Evolutionary conservation across 306 rosid species (phyloP), one percentile per base, ranked within the genome.

Genomic region (Cicer judaicum): DNA sequence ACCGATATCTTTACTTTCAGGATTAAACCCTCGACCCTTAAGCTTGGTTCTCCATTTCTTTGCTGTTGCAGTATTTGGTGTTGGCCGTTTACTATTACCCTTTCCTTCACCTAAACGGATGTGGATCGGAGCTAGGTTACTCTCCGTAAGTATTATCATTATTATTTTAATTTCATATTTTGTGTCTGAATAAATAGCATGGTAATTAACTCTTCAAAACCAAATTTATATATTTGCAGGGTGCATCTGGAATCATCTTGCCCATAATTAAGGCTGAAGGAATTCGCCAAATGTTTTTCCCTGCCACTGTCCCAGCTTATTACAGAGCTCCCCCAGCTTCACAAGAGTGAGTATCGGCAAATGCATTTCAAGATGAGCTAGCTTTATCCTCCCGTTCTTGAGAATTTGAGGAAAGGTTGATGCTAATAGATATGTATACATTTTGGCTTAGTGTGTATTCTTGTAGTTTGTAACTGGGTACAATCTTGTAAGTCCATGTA

Each of bases 201-300:
- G 21, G 14, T 38, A 53, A 71, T 29, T 68, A 64, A 63, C 65
- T 29, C 12, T 38, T 36, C 65, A 34, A 42, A 8, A 19, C 29
- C 10, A 24, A 38, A 14, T 69, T 43, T 69, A 19, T 70, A 10
- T 18, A 64, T 38, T 83, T 85, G 70, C 83, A 94, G 99, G 78
- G 96, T 81, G 99, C 99, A 36, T 91, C 99, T 5, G 96, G 84
- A 77, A 94, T 94, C 61, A 94, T 94, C 59, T 81, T 88, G 14
- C 99, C 99, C 55, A 94, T 94, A 70, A 87, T 94, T 13, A 90
- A 85, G 87, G 99, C 99, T 0, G 99, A 92, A 89, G 99, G 99
- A 70, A 87, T 92, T 8, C 90, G 97, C 11, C 99, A 94, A 59
- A 94, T 94, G 99, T 94, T 94, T 81, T 94, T 94, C 72, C 97